phyloP scores from a whole-genome alignment of 768 basidiomycete species.

The Tricholoma hemisulphureum region DNA sequence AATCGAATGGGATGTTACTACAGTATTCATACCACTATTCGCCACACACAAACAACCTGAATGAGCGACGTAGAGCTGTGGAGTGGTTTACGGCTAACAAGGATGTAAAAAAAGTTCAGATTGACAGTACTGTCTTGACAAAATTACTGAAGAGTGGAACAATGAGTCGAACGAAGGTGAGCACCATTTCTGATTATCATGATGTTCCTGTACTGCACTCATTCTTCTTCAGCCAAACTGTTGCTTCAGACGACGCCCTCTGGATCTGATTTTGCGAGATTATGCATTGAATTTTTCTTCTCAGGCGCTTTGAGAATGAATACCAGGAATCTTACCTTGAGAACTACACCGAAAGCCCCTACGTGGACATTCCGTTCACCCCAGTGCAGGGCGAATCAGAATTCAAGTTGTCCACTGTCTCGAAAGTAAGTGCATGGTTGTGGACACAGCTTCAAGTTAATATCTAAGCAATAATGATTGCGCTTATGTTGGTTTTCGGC shows the following conservation, averaged over 20 bases:
- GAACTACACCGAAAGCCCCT: neutral
- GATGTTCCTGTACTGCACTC: neutral
- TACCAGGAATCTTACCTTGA: neutral
- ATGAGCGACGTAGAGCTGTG: neutral
- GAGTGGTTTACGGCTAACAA: neutral
- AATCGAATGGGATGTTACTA: neutral
- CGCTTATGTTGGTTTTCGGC: neutral
- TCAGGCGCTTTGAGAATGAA: neutral
- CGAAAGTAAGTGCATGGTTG: neutral
- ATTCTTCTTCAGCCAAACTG: neutral
- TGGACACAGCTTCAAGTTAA: neutral
- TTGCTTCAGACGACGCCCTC: neutral
- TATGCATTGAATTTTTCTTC: neutral
- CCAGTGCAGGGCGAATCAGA: neutral
- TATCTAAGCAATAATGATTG: neutral
- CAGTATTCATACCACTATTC: neutral
- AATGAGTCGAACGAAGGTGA: neutral
- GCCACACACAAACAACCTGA: neutral
- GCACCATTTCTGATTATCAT: neutral
- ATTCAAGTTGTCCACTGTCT: neutral
- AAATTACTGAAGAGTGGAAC: neutral
- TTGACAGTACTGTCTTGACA: neutral
- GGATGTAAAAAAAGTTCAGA: neutral
- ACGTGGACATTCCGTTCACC: neutral
- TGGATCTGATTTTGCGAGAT: neutral